Percentiles rank a stretch among this genome's conserved stretches.
phyloP scores from a whole-genome alignment of 257 asterid genomes.

The Nicotiana tomentosiformis region DNA sequence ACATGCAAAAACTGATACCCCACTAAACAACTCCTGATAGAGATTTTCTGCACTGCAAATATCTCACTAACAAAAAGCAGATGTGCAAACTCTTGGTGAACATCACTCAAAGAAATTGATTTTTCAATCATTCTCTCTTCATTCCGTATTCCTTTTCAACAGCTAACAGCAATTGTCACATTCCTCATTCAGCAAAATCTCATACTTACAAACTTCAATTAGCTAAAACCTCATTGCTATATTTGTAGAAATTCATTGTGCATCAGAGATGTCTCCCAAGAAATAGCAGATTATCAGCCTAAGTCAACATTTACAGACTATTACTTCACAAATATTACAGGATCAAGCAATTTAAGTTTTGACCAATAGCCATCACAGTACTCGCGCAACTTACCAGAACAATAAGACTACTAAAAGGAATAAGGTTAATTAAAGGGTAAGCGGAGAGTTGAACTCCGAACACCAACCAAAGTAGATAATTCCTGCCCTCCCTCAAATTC shows the following conservation, averaged over 20 bases:
- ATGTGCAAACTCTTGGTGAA: not conserved
- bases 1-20: not conserved
- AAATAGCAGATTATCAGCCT: not conserved
- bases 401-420: not conserved
- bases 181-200: not conserved
- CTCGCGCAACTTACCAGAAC: not conserved
- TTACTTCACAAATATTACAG: not conserved
- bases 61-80: no score
- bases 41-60: no score
- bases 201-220: not conserved
- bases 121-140: not conserved
- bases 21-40: not conserved
- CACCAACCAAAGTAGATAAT: not conserved
- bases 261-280: not conserved
- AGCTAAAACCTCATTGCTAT: not conserved
- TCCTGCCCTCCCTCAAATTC: not conserved
- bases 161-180: not conserved
- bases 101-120: not conserved
- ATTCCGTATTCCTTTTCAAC: not conserved
- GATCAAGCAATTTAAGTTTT: not conserved
- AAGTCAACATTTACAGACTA: not conserved
- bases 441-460: not conserved
- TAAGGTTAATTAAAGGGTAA: not conserved
- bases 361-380: not conserved
- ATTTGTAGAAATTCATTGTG: not conserved